A percentile compares a stretch with the other conserved stretches of the same genome.
Conservation (phyloP, 345 rosid species). For the Excoecaria agallocha region DNA sequence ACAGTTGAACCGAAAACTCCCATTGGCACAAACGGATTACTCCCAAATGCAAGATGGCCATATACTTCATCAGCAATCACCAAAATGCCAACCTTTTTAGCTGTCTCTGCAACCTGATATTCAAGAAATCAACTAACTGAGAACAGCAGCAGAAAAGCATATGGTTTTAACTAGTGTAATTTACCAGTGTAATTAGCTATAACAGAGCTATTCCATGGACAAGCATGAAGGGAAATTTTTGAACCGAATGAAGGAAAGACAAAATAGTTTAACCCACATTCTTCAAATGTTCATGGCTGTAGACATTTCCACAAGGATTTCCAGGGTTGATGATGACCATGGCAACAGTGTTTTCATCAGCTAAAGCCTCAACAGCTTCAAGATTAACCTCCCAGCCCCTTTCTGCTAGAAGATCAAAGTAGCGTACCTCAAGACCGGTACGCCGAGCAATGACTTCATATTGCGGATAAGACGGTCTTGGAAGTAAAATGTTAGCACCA, state of each 20-base stretch:
- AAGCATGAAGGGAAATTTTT: background rate
- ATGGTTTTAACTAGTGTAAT: background rate
- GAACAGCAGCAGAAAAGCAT: background rate
- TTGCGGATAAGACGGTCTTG: constrained; percentile 43
- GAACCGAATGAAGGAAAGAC: background rate
- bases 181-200: no score
- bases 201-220: background rate
- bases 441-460: constrained; percentile 38
- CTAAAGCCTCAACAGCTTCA: constrained; percentile 43
- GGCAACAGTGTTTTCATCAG: constrained; percentile 60
- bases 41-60: constrained; percentile 20
- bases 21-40: constrained; percentile 25
- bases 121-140: background rate
- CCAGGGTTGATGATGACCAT: constrained; percentile 54
- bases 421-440: constrained; percentile 41
- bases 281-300: constrained; percentile 43
- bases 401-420: constrained; percentile 57
- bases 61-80: constrained; percentile 35
- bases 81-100: constrained; percentile 24
- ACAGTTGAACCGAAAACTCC: constrained; percentile 22
- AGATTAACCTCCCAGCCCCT: constrained; percentile 65
- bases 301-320: constrained; percentile 52
- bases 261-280: constrained; percentile 16
- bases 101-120: constrained; percentile 22
- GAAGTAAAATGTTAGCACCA: constrained; percentile 50